phyloP scores from a whole-genome alignment of 345 rosid species.

The Bruguiera parviflora region DNA sequence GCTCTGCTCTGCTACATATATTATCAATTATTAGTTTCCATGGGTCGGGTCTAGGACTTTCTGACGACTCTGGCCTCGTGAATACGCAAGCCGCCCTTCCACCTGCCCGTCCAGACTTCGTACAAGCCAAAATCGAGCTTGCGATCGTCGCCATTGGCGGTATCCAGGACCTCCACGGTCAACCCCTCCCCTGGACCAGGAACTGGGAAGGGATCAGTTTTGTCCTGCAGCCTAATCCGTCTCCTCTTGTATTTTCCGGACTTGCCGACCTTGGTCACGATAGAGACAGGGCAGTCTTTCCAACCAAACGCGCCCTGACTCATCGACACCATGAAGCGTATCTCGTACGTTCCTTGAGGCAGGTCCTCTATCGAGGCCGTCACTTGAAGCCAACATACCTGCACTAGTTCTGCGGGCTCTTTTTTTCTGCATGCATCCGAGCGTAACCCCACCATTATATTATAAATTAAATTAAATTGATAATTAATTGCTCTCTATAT shows the following conservation, averaged over 20 bases:
- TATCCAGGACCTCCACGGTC: neutral
- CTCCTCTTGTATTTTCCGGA: slow-evolving; percentile 37
- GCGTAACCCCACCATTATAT: too few species aligned
- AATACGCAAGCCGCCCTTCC: slow-evolving; percentile 62
- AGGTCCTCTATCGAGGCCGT: slow-evolving; percentile 22
- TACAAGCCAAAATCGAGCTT: slow-evolving; percentile 59
- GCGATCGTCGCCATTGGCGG: neutral
- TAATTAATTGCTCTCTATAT: too few species aligned
- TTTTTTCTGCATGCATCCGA: neutral
- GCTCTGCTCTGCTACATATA: too few species aligned
- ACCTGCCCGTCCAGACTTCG: slow-evolving; percentile 62
- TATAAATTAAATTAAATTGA: too few species aligned
- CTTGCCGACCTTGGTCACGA: slow-evolving; percentile 59
- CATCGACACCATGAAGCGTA: slow-evolving; percentile 38
- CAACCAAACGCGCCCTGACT: slow-evolving; percentile 48
- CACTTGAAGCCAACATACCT: slow-evolving; percentile 60
- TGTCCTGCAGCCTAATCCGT: slow-evolving; percentile 13
- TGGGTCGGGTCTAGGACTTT: neutral
- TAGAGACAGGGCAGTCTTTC: slow-evolving; percentile 38
- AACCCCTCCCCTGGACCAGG: neutral
- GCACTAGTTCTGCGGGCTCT: slow-evolving; percentile 35
- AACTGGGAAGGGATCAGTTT: neutral
- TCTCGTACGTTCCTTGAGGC: slow-evolving; percentile 12
- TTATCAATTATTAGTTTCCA: too few species aligned
- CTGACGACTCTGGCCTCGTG: slow-evolving; percentile 30